A percentile compares a stretch with the other conserved stretches of the same genome.
Evolutionary conservation across 2,329 filamentous ascomycete species (phyloP).

Genomic region (Tolypocladium ovalisporum): DNA sequence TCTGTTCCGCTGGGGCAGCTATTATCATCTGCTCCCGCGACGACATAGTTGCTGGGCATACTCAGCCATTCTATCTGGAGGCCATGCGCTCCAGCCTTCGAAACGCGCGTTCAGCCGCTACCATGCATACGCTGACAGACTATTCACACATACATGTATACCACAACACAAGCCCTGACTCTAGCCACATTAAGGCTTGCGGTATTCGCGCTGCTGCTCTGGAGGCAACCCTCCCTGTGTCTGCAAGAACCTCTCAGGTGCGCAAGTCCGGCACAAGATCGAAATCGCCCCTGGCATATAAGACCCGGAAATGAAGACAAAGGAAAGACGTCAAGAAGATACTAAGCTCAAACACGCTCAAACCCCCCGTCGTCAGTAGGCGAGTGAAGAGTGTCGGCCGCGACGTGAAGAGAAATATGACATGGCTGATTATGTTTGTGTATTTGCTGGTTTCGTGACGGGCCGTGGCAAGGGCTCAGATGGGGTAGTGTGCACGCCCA

Average conservation of each 20-base stretch:
- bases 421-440: neutral
- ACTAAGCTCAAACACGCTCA: constrained; percentile 1
- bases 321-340: constrained; percentile 2
- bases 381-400: neutral
- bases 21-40: neutral
- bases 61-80: neutral
- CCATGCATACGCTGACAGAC: constrained; percentile 1
- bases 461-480: neutral
- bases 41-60: neutral
- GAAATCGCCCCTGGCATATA: constrained; percentile 6
- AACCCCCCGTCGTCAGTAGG: neutral
- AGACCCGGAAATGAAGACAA: constrained; percentile 2
- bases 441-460: neutral
- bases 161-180: neutral
- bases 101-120: neutral
- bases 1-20: neutral
- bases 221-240: neutral
- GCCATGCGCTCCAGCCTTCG: neutral
- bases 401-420: neutral
- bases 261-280: neutral
- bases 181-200: neutral
- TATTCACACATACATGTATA: constrained; percentile 1
- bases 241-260: neutral
- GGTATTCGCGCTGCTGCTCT: neutral
- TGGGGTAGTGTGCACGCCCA: neutral